These are phyloP conservation scores for Kwoniella botswanensis DNA, from an alignment of 768 basidiomycete species.

Conservation along the genomic window DNA sequence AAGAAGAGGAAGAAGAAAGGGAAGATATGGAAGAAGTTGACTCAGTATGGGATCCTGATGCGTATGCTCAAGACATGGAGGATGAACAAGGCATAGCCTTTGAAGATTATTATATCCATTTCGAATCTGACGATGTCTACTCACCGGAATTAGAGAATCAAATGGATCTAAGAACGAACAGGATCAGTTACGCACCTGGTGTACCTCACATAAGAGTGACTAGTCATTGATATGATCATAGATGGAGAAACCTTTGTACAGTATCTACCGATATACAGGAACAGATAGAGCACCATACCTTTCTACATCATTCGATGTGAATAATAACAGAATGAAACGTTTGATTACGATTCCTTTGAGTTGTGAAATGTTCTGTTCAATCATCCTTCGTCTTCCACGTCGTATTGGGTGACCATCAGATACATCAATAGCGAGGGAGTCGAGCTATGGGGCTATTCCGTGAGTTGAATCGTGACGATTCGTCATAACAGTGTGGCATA, in stretches of 20 bases:
- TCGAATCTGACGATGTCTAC: constrained; percentile 18
- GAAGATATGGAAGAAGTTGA: constrained; percentile 13
- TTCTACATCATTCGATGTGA: neutral
- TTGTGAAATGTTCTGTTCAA: too few relatives aligned
- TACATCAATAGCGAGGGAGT: too few relatives aligned
- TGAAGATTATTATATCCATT: constrained; percentile 29
- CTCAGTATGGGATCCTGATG: constrained; percentile 23
- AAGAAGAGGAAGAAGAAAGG: neutral
- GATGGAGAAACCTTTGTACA: neutral
- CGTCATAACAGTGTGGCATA: too few relatives aligned
- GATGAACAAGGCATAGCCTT: constrained; percentile 13
- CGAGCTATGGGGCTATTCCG: too few relatives aligned
- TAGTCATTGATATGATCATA: constrained; percentile 14
- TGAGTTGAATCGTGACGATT: too few relatives aligned
- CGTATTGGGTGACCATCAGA: too few relatives aligned
- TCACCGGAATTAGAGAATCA: neutral
- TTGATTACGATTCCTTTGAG: too few relatives aligned
- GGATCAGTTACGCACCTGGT: neutral
- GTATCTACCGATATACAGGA: neutral
- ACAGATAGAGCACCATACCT: neutral
- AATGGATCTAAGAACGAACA: neutral
- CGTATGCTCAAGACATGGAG: constrained; percentile 13
- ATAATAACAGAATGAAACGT: neutral
- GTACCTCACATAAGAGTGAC: constrained; percentile 29
- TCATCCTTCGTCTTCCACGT: too few relatives aligned